Evolutionary conservation across 2,329 filamentous ascomycete species (phyloP), one percentile per base, ranked within the genome.

Genomic region (Orbilia oligospora): DNA sequence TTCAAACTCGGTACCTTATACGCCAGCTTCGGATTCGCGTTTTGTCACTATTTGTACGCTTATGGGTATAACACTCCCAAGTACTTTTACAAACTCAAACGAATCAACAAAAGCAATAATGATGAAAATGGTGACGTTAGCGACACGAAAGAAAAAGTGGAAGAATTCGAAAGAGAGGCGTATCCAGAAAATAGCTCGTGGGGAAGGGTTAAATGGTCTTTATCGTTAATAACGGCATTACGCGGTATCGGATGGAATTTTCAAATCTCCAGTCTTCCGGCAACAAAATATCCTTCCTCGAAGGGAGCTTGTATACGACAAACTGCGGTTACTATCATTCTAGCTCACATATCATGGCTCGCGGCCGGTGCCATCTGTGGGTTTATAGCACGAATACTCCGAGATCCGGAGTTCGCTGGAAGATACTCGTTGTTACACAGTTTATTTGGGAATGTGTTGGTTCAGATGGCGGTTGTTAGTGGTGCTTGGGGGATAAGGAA

Each of bases 21-120:
- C 5, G 22, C 63, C 5, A 68, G 14, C 14, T 46, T 71, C 3
- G 6, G 18, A 0, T 77, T 68, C 44, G 20, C 53, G 41, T 67
- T 68, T 18, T 30, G 18, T 1, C 46, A 68, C 22, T 71, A 64
- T 68, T 22, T 77, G 0, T 77, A 77, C n/a, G 20, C 71, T 12
- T 58, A 71, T n/a, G 73, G 73, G 2, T 77, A 68, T 36, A 16
- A 77, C 24, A 63, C 73, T 1, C 73, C 67, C 3, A 36, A 44
- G 4, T 18, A 71, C 22, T 77, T 71, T 20, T 68, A 68, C 9
- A 61, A 36, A 22, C 20, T 72, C 1, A 36, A 10, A 18, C n/a
- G 30, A 16, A n/a, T 38, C 3, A 30, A 3, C 6, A 30, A 3
- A 30, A 3, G 6, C 27, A 3, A 30, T 6, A 6, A 30, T 30